These are phyloP conservation scores for Apostasia shenzhenica DNA, from an alignment of 106 monocot genomes.

Conservation along the genomic window DNA sequence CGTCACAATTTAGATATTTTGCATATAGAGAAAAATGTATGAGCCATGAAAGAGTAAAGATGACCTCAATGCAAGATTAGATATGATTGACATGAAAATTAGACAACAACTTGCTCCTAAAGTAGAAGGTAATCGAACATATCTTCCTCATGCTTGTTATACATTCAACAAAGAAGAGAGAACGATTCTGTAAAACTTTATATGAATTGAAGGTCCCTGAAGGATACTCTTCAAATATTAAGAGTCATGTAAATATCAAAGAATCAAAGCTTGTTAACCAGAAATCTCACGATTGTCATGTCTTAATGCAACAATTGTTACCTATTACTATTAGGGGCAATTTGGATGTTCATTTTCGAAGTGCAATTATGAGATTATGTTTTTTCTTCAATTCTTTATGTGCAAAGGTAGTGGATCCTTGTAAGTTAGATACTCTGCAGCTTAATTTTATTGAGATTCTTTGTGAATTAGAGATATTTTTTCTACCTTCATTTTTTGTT, in stretches of 20 bases:
- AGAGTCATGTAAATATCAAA: background rate
- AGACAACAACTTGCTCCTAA: background rate
- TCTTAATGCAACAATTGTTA: constrained; percentile 8
- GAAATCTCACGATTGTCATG: constrained; percentile 7
- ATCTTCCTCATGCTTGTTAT: background rate
- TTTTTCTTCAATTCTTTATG: background rate
- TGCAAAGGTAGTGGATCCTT: background rate
- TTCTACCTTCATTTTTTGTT: background rate
- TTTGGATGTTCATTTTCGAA: background rate
- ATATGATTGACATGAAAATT: background rate
- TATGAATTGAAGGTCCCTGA: background rate
- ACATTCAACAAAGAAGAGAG: background rate
- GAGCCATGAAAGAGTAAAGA: background rate
- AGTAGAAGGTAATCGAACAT: background rate
- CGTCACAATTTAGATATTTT: background rate
- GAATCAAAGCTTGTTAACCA: background rate
- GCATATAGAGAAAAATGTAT: background rate
- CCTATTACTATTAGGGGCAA: background rate
- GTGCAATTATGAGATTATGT: constrained; percentile 3
- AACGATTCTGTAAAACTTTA: background rate
- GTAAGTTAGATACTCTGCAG: background rate
- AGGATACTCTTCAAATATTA: background rate
- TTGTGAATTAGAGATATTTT: background rate
- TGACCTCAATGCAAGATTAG: background rate
- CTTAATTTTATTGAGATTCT: background rate